Evolutionary conservation across 2,329 filamentous ascomycete species (phyloP).

Genomic region (Aureobasidium sp.): DNA sequence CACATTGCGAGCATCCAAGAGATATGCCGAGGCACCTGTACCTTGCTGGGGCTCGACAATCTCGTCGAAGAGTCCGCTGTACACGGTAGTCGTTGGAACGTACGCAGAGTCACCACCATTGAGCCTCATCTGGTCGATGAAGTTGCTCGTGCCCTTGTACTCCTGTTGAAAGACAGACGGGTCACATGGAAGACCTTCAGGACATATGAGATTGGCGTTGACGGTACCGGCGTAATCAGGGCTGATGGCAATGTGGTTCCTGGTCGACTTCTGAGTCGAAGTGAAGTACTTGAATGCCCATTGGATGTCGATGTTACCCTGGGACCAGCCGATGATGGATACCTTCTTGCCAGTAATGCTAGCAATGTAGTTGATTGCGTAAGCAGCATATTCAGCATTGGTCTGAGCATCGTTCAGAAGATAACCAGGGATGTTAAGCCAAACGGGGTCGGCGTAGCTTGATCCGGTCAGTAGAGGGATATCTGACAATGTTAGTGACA

Average conservation of each 20-base stretch:
- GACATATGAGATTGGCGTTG: conserved; percentile 27
- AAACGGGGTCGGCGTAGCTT: conserved; percentile 41
- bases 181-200: conserved; percentile 22
- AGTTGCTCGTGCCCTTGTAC: conserved; percentile 30
- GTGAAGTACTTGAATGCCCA: conserved; percentile 53
- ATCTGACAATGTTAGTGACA: conserved; percentile 17
- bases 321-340: conserved; percentile 45
- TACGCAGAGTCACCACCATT: conserved; percentile 44
- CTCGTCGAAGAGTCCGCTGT: conserved; percentile 40
- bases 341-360: conserved; percentile 32
- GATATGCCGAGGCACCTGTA: conserved; percentile 37
- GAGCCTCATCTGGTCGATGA: conserved; percentile 33
- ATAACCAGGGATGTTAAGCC: conserved; percentile 45
- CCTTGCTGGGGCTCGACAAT: conserved; percentile 44
- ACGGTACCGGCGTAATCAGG: conserved; percentile 46
- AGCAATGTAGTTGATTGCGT: conserved; percentile 49
- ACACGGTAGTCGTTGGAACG: conserved; percentile 47
- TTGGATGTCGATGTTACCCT: conserved; percentile 46
- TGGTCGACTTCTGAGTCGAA: conserved; percentile 35
- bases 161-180: conserved; percentile 41
- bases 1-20: conserved; percentile 34
- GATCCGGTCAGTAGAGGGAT: conserved; percentile 38
- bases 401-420: conserved; percentile 41
- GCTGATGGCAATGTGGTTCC: conserved; percentile 45
- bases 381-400: conserved; percentile 48